Evolutionary conservation across 108 stramenopile species (phyloP).

Genomic region (Nitzschia inconspicua): DNA sequence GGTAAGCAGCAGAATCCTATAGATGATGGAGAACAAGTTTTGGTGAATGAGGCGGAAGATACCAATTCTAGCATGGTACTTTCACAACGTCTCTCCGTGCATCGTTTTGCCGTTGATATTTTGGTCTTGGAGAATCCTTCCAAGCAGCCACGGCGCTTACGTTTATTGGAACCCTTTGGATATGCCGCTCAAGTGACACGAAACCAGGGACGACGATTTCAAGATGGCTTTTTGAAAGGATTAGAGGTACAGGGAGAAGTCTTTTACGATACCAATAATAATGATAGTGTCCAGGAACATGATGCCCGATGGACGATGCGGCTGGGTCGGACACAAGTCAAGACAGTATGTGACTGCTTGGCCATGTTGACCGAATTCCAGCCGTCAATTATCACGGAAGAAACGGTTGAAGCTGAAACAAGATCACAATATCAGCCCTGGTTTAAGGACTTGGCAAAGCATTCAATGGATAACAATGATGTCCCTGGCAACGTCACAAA

Average conservation of each 20-base stretch:
- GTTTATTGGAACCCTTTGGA: constrained; percentile 15
- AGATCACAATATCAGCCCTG: no score
- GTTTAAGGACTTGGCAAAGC: no score
- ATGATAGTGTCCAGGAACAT: no score
- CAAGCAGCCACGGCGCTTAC: constrained; percentile 5
- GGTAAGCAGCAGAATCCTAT: no score
- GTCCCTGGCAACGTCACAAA: no score
- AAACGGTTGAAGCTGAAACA: no score
- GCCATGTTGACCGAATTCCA: no score
- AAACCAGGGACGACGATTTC: constrained; percentile 3
- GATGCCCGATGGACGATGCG: no score
- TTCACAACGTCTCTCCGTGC: background rate
- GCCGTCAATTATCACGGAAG: no score
- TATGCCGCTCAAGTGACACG: constrained; percentile 7
- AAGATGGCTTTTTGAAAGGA: constrained; percentile 10
- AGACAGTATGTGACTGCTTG: no score
- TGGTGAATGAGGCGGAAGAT: background rate
- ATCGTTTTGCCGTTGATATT: background rate
- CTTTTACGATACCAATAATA: background rate
- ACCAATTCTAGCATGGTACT: background rate
- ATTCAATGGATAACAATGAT: no score
- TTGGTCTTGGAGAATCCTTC: background rate
- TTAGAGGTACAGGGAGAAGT: background rate
- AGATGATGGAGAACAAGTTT: background rate
- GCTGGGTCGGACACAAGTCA: no score